Conservation (phyloP, 306 rosid species). For the Mucuna pruriens region DNA sequence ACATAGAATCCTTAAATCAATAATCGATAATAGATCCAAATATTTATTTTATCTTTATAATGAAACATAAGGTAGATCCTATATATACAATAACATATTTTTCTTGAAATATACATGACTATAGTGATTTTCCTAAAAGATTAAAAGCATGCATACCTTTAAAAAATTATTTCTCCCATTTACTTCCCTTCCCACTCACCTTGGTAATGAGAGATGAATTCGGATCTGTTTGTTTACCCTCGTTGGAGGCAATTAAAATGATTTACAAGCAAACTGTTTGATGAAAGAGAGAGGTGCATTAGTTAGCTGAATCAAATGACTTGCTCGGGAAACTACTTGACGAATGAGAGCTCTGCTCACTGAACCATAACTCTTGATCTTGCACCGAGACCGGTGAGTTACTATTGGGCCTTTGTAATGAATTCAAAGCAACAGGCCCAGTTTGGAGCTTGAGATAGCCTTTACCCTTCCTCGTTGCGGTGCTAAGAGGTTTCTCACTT, state of each 20-base stretch:
- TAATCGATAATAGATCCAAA: too few species aligned
- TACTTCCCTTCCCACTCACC: too few species aligned
- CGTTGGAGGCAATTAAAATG: constrained; percentile 31
- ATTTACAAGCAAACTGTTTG: constrained; percentile 57
- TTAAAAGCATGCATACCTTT: too few species aligned
- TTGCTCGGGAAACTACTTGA: constrained; percentile 70
- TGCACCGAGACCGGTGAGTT: constrained; percentile 73
- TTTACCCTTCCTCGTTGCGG: constrained; percentile 28
- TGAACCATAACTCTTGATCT: constrained; percentile 71
- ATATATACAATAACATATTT: too few species aligned
- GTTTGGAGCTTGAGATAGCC: constrained; percentile 24
- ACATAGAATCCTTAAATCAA: too few species aligned
- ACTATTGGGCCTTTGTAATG: constrained; percentile 42
- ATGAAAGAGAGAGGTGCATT: constrained; percentile 52
- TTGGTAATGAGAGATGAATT: background rate
- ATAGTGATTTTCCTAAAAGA: too few species aligned
- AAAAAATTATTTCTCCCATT: too few species aligned
- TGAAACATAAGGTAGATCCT: too few species aligned
- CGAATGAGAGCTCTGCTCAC: constrained; percentile 85
- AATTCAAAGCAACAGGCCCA: constrained; percentile 34
- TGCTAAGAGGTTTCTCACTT: constrained; percentile 62
- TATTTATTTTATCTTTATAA: too few species aligned
- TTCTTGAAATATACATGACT: too few species aligned
- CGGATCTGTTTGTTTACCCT: background rate
- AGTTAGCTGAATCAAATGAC: constrained; percentile 44